Percentiles rank a stretch among this genome's conserved stretches.
These are phyloP conservation scores for Venturia oleaginea DNA, from an alignment of 2,329 filamentous ascomycete species.

Conservation along the genomic window DNA sequence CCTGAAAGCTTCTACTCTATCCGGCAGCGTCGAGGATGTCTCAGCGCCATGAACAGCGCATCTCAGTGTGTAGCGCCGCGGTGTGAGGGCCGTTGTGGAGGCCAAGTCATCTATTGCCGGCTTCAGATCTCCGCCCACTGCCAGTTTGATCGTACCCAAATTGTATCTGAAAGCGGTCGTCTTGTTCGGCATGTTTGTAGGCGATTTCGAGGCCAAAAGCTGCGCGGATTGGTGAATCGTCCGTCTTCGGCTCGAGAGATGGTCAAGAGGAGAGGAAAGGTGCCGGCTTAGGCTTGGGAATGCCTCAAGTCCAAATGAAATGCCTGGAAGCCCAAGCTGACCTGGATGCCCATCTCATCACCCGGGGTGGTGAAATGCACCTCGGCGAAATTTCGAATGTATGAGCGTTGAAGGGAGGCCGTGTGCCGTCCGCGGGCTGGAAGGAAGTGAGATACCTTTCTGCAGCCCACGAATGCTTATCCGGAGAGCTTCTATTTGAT, in stretches of 20 bases:
- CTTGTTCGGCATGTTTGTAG: not conserved
- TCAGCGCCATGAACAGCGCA: not conserved
- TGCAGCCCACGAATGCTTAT: not conserved
- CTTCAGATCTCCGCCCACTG: not conserved
- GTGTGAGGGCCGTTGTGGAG: not conserved
- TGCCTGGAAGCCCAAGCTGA: not conserved
- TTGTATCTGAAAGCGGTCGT: not conserved
- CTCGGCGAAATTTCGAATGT: not conserved
- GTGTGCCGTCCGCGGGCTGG: not conserved
- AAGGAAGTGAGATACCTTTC: not conserved
- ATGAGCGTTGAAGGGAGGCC: not conserved
- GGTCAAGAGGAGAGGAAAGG: not conserved
- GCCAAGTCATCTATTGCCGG: not conserved
- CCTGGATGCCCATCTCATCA: not conserved
- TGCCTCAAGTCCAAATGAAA: not conserved
- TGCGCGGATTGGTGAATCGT: not conserved
- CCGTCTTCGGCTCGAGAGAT: not conserved
- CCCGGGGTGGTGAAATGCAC: not conserved
- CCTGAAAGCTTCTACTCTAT: not conserved
- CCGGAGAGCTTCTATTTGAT: not conserved
- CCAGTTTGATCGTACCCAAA: not conserved
- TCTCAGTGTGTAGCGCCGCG: not conserved
- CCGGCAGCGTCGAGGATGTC: not conserved
- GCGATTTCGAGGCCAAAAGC: not conserved
- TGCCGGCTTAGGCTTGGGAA: not conserved